A percentile compares a stretch with the other conserved stretches of the same genome.
phyloP scores from a whole-genome alignment of 768 basidiomycete genomes.

The Russula sp. region DNA sequence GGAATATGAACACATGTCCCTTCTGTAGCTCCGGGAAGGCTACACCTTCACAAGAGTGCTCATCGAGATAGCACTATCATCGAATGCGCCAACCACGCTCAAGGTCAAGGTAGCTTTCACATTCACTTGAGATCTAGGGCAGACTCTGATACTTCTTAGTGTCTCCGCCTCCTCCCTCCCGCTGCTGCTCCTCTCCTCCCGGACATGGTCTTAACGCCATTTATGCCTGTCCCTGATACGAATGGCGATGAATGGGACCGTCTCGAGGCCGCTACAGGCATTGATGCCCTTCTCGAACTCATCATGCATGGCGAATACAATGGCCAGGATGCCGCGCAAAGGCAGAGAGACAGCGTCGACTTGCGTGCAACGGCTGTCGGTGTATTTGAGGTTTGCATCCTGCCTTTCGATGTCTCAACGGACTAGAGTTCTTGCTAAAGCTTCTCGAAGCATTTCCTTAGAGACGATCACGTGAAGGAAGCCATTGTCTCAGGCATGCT shows the following conservation, averaged over 20 bases:
- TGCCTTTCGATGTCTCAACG: not conserved
- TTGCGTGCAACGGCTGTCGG: slow-evolving; percentile 67
- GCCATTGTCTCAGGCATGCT: slow-evolving; percentile 70
- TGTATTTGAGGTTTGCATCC: slow-evolving; percentile 68
- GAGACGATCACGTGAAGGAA: slow-evolving; percentile 60
- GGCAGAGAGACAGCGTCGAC: slow-evolving; percentile 60
- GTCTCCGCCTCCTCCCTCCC: slow-evolving; percentile 50
- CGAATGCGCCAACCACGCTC: slow-evolving; percentile 83
- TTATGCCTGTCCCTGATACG: slow-evolving; percentile 72
- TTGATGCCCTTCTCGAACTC: slow-evolving; percentile 76
- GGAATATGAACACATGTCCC: slow-evolving; percentile 7
- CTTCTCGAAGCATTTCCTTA: slow-evolving; percentile 57
- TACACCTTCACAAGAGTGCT: slow-evolving; percentile 65
- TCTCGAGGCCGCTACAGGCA: slow-evolving; percentile 68
- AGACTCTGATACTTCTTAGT: slow-evolving; percentile 32
- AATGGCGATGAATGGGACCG: slow-evolving; percentile 93
- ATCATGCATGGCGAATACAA: slow-evolving; percentile 86
- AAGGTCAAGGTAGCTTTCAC: slow-evolving; percentile 67
- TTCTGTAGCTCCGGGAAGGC: slow-evolving; percentile 47
- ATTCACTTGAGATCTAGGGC: not conserved
- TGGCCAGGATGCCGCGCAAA: slow-evolving; percentile 48
- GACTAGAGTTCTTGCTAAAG: slow-evolving; percentile 9
- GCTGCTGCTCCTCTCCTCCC: slow-evolving; percentile 55
- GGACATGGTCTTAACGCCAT: slow-evolving; percentile 59
- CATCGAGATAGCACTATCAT: slow-evolving; percentile 81